Evolutionary conservation across 176 grass and related monocot species (phyloP), one percentile per base, ranked within the genome.

Genomic region (Oryza meyeriana): DNA sequence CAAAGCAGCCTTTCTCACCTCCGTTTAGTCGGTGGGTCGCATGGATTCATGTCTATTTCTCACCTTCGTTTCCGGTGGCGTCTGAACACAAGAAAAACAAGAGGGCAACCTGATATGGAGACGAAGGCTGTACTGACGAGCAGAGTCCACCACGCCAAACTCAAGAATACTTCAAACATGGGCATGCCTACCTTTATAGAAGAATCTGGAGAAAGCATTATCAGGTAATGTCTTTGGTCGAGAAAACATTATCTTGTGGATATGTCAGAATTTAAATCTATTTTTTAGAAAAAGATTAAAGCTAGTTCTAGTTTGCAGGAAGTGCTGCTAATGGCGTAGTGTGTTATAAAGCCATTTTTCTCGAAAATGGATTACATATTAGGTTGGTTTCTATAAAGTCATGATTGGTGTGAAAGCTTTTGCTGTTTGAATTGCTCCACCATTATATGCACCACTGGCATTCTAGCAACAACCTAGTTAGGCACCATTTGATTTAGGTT

Each of bases 21-120:
- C n/a, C n/a, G 13, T 9, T 38, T 2, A 45, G 14, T 40, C 5
- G 34, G 25, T 72, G 69, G 39, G 41, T 45, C 6, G 17, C 73
- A 45, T 16, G 68, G 31, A 13, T 18, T 27, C 84, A 13, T 75
- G 76, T 45, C 84, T 78, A 77, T 80, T 86, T 75, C 84, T 67
- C 84, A 61, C 77, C 55, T 18, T 4, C 26, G 44, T 58, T 32
- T 74, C 50, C 12, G 76, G 40, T 34, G 55, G 29, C 62, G 82
- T 85, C 31, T 72, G 75, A 85, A 72, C 57, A 6, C 62, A 5
- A 50, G 57, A 72, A 64, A 64, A 30, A 29, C 13, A 10, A 14
- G 27, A 33, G 35, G 39, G 2, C 48, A 18, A 52, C 2, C 48
- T 18, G 48, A 52, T 52, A 52, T 52, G 16, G 48, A 25, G 55